phyloP scores from a whole-genome alignment of 345 rosid species.

The Laguncularia racemosa region DNA sequence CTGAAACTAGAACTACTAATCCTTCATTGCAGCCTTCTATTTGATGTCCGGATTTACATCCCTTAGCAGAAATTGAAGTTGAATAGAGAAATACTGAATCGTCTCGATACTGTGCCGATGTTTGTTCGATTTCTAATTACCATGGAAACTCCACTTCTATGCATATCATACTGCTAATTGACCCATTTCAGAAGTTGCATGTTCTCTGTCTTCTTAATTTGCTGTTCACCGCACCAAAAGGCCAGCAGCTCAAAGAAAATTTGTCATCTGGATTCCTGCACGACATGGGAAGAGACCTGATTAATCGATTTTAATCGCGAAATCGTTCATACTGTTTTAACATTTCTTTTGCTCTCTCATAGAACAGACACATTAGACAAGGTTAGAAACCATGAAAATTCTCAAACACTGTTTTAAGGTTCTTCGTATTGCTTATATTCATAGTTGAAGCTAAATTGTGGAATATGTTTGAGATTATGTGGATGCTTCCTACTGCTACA shows the following conservation, averaged over 20 bases:
- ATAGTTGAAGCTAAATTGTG: not conserved
- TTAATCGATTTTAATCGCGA: not conserved
- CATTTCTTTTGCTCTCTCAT: not conserved
- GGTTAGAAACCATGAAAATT: too few relatives aligned
- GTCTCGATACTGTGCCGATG: too few relatives aligned
- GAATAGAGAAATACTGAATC: too few relatives aligned
- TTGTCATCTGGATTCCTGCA: constrained; percentile 8
- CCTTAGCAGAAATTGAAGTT: too few relatives aligned
- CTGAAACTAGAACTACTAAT: too few relatives aligned
- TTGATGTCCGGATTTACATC: too few relatives aligned
- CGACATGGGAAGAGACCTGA: not conserved
- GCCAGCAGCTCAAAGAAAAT: constrained; percentile 27
- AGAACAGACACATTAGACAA: not conserved
- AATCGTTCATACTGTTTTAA: not conserved
- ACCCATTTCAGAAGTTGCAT: constrained; percentile 13
- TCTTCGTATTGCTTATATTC: too few relatives aligned
- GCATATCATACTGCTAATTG: too few relatives aligned
- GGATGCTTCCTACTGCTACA: not conserved
- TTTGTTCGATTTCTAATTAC: too few relatives aligned
- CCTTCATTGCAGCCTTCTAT: too few relatives aligned
- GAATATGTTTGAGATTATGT: not conserved
- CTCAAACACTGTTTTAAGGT: not conserved
- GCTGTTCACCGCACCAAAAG: constrained; percentile 15
- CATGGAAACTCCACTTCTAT: too few relatives aligned
- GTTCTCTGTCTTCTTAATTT: constrained; percentile 9